Base-by-base conservation (phyloP, 2,329 filamentous ascomycete genomes). In the Phialocephala sp. region DNA sequence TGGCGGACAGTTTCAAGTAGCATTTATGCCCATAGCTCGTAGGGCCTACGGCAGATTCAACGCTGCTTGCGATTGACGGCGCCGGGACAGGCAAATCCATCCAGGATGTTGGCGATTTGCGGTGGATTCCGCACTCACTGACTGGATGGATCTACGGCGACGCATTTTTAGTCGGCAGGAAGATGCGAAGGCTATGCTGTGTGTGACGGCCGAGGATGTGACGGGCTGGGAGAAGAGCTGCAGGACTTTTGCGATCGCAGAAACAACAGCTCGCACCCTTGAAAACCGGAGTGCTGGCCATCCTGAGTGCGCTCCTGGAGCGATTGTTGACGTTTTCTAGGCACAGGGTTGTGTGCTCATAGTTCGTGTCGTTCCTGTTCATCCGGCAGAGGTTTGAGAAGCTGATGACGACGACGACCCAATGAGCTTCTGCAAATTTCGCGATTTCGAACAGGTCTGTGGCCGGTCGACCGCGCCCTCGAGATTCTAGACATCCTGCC, bases 1-100 rank as follows among this genome's bases (percentile, higher is more conserved):
- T 75, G 73, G 73, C 73, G 67, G 57, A 61, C 52, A 71, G 73
- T 75, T 74, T 75, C 73, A 74, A 73, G 68, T 73, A 67, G 63
- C 65, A 66, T 68, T 72, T 62, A 72, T 73, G 72, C 71, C 69
- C 65, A 66, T 66, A 70, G 65, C 67, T 68, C 37, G 57, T 66
- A 68, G 64, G 67, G 60, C 65, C 60, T 62, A 63, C 66, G 63
- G 69, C 66, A 69, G 62, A 67, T 64, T 67, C 60, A 64, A 67
- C 59, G 47, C 54, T 59, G 60, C 56, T 64, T 65, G 60, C 64
- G 64, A 69, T 67, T 68, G 66, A 67, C 65, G 62, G 67, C 64
- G 64, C 66, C 59, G 68, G 57, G 59, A 66, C 61, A 69, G 68
- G 62, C 68, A 66, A 68, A 68, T 68, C 58, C 32, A 36, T 57